Evolutionary conservation across 768 basidiomycete species (phyloP).

Genomic region (Obba rivulosa): DNA sequence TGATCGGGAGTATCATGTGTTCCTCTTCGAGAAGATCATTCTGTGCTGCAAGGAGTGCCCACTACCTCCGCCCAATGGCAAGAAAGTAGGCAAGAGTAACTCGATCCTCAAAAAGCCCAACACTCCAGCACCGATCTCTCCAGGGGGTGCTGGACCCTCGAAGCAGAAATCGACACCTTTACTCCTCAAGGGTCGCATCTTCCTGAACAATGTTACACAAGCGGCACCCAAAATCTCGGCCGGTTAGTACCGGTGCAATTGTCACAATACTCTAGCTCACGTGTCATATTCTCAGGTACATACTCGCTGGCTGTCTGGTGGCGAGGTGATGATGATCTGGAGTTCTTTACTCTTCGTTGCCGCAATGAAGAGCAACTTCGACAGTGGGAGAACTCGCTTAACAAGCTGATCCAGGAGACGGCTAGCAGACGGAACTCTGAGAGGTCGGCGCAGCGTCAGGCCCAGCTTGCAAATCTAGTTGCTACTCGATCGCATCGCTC

Average conservation of each 20-base stretch:
- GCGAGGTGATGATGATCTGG: constrained; percentile 90
- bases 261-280: constrained; percentile 6
- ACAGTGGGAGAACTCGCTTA: constrained; percentile 90
- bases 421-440: constrained; percentile 67
- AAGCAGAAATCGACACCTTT: constrained; percentile 78
- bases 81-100: constrained; percentile 77
- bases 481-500: constrained; percentile 1
- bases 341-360: constrained; percentile 92
- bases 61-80: constrained; percentile 49
- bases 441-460: constrained; percentile 51
- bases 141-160: constrained; percentile 48
- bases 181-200: constrained; percentile 92
- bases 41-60: constrained; percentile 94
- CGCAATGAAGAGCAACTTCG: constrained; percentile 87
- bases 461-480: constrained; percentile 30
- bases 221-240: constrained; percentile 61
- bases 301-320: constrained; percentile 89
- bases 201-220: constrained; percentile 91
- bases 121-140: constrained; percentile 36
- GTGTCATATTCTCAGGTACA: constrained; percentile 33
- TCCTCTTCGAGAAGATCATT: constrained; percentile 98
- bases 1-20: constrained; percentile 97
- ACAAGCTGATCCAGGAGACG: constrained; percentile 76
- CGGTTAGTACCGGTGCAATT: constrained; percentile 40
- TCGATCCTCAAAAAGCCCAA: constrained; percentile 85